Conservation (phyloP, 2,329 filamentous ascomycete genomes). For the Chaetomiaceae sp. region DNA sequence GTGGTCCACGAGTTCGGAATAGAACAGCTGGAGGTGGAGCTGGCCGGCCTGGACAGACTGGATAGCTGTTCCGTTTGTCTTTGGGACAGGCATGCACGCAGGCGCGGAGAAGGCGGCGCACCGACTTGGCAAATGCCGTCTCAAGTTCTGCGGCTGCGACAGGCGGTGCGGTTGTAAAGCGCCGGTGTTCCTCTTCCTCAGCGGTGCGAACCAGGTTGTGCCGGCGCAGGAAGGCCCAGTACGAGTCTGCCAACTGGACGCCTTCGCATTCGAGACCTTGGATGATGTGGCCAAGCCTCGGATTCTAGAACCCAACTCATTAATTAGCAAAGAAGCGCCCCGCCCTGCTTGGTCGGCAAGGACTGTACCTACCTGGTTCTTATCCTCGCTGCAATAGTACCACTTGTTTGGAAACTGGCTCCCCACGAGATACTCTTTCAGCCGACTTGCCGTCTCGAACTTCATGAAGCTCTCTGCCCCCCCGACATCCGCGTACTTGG, state of each 20-base stretch:
- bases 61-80: conserved; percentile 8
- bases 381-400: conserved; percentile 21
- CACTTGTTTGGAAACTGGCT: conserved; percentile 18
- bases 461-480: conserved; percentile 12
- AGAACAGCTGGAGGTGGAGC: conserved; percentile 14
- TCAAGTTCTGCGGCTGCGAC: not conserved
- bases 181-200: conserved; percentile 17
- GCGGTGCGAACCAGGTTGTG: conserved; percentile 20
- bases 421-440: conserved; percentile 18
- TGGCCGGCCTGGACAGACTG: conserved; percentile 17
- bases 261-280: conserved; percentile 20
- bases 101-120: conserved; percentile 13
- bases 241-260: conserved; percentile 16
- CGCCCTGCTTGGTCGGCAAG: not conserved
- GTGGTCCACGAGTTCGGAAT: conserved; percentile 10
- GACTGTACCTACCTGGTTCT: conserved; percentile 15
- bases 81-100: conserved; percentile 14
- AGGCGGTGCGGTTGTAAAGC: conserved; percentile 2
- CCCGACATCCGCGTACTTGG: conserved; percentile 25
- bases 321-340: conserved; percentile 6
- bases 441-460: not conserved
- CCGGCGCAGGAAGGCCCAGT: conserved; percentile 23
- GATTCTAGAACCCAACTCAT: conserved; percentile 12
- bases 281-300: conserved; percentile 11
- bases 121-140: conserved; percentile 1